These are phyloP conservation scores for Casaregolazyma lundiana DNA, from an alignment of 1,139 yeast genomes.

Conservation along the genomic window DNA sequence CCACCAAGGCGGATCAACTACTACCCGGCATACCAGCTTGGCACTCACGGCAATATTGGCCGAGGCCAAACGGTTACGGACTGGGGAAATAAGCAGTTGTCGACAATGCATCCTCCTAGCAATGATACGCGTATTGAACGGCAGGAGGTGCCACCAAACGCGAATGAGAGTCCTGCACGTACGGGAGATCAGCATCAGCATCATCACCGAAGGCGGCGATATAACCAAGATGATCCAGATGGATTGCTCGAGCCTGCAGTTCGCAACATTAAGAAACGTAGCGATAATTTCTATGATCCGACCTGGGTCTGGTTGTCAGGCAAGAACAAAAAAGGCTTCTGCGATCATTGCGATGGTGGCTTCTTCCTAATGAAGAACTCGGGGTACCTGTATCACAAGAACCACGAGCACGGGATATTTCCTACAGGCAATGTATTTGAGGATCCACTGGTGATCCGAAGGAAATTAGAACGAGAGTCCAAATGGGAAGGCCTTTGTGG, in stretches of 20 bases:
- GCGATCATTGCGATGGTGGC: constrained; percentile 28
- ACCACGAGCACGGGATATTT: constrained; percentile 30
- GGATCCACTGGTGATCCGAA: constrained; percentile 27
- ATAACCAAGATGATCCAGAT: neutral
- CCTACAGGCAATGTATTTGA: constrained; percentile 29
- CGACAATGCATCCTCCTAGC: constrained; percentile 20
- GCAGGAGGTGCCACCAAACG: constrained; percentile 16
- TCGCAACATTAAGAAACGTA: constrained; percentile 20
- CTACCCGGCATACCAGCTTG: constrained; percentile 24
- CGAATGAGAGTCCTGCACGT: constrained; percentile 29
- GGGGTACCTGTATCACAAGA: constrained; percentile 29
- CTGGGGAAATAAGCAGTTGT: constrained; percentile 17
- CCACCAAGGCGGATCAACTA: constrained; percentile 27
- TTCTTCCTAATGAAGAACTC: constrained; percentile 28
- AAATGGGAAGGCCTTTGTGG: constrained; percentile 32
- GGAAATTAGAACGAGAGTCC: constrained; percentile 25
- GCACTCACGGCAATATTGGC: constrained; percentile 23
- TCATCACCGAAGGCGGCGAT: neutral
- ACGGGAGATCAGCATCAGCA: neutral
- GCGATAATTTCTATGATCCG: constrained; percentile 23
- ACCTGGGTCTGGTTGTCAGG: constrained; percentile 23
- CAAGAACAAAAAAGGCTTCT: constrained; percentile 27
- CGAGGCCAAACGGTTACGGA: constrained; percentile 23
- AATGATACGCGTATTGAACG: constrained; percentile 19
- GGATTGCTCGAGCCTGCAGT: constrained; percentile 1